Evolutionary conservation across 2,329 filamentous ascomycete genomes (phyloP), one percentile per base, ranked within the genome.

Genomic region (Hymenoscyphus linearis): DNA sequence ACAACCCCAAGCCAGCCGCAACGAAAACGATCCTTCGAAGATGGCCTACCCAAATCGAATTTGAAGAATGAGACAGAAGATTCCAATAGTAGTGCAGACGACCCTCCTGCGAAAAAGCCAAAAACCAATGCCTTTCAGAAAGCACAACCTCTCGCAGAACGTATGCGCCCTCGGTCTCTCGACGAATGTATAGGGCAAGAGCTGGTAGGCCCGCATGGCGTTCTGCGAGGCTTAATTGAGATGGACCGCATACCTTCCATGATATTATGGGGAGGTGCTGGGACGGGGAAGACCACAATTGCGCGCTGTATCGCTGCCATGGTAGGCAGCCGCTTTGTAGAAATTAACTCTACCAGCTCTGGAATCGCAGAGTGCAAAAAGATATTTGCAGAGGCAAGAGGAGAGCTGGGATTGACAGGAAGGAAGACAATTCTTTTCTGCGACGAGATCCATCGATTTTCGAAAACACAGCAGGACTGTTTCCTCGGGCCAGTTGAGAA

Each of bases 401-500:
- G 86, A 70, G 95, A 98, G 73, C 77, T 92, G 54, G 78, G 80
- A 1, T 78, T 98, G 57, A 96, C 91, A 0, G 93, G 93, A 1
- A 83, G 92, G 64, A 93, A 90, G 76, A 98, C 95, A 0, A 96
- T 99, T 65, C 86, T 99, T 65, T 99, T 99, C 74, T 97, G 93
- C 77, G 95, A 99, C 76, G 95, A 98, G 60, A 74, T 73, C 50
- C 73, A 74, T 64, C 81, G 93, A 31, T 71, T 72, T 62, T 67
- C 69, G 68, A 97, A 96, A 76, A 82, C 87, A 0, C 95, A 98
- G 74, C 95, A 99, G 72, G 95, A 98, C 75, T 89, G 97, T 0
- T 98, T 98, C 68, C 79, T 99, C 1, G 91, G 89, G 16, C 93
- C 93, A 0, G 93, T 98, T 25, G 95, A 99, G 76, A 87, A 87